A percentile compares a stretch with the other conserved stretches of the same genome.
Evolutionary conservation across 495 filamentous ascomycete species (phyloP).

Genomic region (Daldinia vernicosa): DNA sequence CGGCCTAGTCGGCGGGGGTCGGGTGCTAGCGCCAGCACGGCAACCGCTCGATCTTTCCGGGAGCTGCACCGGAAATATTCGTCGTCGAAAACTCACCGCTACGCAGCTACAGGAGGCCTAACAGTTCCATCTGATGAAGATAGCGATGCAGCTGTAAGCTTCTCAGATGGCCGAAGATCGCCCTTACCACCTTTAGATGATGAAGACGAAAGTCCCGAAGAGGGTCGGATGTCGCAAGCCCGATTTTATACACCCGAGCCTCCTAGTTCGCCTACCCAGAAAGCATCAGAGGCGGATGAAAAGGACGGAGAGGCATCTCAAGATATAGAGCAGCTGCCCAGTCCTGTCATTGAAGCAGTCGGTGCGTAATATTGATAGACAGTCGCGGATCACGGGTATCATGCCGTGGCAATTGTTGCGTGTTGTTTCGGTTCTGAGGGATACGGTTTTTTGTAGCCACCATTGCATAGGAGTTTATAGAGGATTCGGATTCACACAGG

Average conservation of each 20-base stretch:
- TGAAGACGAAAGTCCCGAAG: constrained; percentile 41
- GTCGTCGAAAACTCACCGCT: constrained; percentile 51
- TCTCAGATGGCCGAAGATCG: constrained; percentile 64
- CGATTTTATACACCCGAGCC: constrained; percentile 58
- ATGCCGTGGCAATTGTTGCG: constrained; percentile 14
- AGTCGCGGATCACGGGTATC: constrained; percentile 4
- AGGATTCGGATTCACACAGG: constrained; percentile 10
- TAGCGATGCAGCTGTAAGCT: constrained; percentile 63
- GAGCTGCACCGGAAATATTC: constrained; percentile 63
- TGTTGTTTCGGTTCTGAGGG: constrained; percentile 18
- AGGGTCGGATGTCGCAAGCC: constrained; percentile 42
- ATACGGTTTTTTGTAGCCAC: constrained; percentile 17
- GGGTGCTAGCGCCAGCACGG: constrained; percentile 63
- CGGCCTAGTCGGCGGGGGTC: constrained; percentile 59
- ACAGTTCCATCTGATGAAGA: constrained; percentile 62
- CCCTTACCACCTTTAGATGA: constrained; percentile 62
- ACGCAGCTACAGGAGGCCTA: constrained; percentile 43
- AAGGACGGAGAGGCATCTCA: constrained; percentile 36
- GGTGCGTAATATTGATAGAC: constrained; percentile 43
- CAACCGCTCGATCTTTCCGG: constrained; percentile 64
- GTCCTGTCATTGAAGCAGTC: constrained; percentile 53
- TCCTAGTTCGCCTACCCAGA: constrained; percentile 47
- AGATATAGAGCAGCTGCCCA: constrained; percentile 47
- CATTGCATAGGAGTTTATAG: constrained; percentile 37
- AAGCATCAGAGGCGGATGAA: constrained; percentile 30